phyloP scores from a whole-genome alignment of 1,139 yeast genomes.

The Lodderomyces elongisporus region DNA sequence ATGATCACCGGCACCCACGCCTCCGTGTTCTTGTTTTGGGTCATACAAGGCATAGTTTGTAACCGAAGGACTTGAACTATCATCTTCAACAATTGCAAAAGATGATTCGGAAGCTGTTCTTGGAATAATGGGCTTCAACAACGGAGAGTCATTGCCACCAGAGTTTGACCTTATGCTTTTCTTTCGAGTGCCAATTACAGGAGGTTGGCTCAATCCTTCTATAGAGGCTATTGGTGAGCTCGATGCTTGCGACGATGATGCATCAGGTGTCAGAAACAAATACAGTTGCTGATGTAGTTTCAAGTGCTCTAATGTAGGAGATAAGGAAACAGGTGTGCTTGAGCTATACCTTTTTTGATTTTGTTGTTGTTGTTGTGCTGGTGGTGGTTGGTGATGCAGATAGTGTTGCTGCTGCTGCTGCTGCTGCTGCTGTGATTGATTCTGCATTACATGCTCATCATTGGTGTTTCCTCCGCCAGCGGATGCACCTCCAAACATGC shows the following conservation, averaged over 20 bases:
- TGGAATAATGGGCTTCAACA: conserved; percentile 42
- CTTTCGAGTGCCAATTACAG: conserved; percentile 12
- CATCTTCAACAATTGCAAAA: conserved; percentile 51
- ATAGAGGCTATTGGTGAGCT: conserved; percentile 12
- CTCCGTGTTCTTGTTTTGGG: conserved; percentile 44
- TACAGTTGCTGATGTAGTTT: conserved; percentile 13
- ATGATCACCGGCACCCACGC: conserved; percentile 21
- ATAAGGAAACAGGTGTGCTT: conserved; percentile 46
- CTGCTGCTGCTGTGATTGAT: too few relatives aligned
- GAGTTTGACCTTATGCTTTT: conserved; percentile 22
- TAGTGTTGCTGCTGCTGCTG: too few relatives aligned
- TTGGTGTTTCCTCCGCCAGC: conserved; percentile 7
- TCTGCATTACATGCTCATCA: conserved; percentile 6
- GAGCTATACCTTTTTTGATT: conserved; percentile 32
- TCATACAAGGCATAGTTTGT: conserved; percentile 63
- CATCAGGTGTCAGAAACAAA: conserved; percentile 5
- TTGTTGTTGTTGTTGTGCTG: neutral
- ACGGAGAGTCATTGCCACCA: conserved; percentile 46
- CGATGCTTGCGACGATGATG: conserved; percentile 8
- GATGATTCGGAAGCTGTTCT: conserved; percentile 53
- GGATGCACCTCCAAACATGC: conserved; percentile 17
- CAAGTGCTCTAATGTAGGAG: conserved; percentile 39
- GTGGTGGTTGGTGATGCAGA: neutral
- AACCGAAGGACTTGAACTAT: conserved; percentile 16
- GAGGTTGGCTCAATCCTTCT: conserved; percentile 9